Evolutionary conservation across 2,329 filamentous ascomycete species (phyloP).

Genomic region (Sclerotinia subarctica): DNA sequence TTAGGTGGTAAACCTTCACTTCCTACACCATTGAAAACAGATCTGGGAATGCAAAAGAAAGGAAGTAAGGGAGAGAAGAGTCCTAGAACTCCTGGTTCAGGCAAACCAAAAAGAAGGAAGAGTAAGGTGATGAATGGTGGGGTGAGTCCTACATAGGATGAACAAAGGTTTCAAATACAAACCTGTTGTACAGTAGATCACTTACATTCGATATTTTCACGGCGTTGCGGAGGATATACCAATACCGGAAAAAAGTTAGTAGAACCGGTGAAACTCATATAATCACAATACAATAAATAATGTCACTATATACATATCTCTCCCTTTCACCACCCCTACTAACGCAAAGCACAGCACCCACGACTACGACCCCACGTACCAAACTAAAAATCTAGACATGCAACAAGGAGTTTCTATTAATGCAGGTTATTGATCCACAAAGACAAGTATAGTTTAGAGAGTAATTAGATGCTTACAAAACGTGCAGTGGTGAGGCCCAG

Average conservation of each 20-base stretch:
- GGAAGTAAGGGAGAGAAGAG: slow-evolving; percentile 36
- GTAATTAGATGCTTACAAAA: slow-evolving; percentile 7
- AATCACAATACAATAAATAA: slow-evolving; percentile 12
- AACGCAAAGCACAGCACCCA: slow-evolving; percentile 3
- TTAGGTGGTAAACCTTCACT: slow-evolving; percentile 22
- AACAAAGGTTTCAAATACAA: not conserved
- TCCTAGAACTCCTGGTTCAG: slow-evolving; percentile 36
- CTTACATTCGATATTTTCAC: not conserved
- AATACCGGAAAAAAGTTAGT: not conserved
- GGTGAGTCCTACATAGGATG: slow-evolving; percentile 28
- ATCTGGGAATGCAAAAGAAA: slow-evolving; percentile 34
- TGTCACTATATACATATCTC: not conserved
- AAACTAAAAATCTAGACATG: slow-evolving; percentile 20
- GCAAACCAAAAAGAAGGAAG: slow-evolving; percentile 42
- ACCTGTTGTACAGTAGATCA: not conserved
- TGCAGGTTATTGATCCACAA: not conserved
- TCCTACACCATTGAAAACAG: slow-evolving; percentile 30
- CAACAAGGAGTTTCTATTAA: slow-evolving; percentile 17
- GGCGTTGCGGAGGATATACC: slow-evolving; percentile 9
- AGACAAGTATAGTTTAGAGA: not conserved
- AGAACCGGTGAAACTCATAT: not conserved
- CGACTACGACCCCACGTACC: slow-evolving; percentile 7
- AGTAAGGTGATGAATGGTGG: slow-evolving; percentile 31
- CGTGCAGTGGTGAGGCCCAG: not conserved
- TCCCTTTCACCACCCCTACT: not conserved